Percentiles rank a stretch among this genome's conserved stretches.
phyloP scores from a whole-genome alignment of 192 early-diverging fungal genomes.

The Coemansia sp. region DNA sequence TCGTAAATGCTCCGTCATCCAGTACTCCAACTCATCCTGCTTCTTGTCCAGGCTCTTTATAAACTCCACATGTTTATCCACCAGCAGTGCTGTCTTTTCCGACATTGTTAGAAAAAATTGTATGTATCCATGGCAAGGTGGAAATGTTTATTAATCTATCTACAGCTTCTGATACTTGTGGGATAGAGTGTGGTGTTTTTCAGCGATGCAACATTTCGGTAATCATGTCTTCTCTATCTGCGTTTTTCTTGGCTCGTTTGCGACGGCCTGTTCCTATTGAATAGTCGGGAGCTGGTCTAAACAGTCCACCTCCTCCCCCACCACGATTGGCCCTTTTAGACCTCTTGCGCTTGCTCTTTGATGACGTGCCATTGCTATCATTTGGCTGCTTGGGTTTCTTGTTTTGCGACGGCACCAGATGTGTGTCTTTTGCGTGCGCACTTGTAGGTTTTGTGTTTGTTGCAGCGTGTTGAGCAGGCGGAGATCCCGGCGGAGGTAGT shows the following conservation, averaged over 20 bases:
- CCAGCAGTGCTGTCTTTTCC: neutral
- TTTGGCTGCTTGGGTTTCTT: too few species aligned
- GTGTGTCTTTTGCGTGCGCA: neutral
- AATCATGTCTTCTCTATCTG: slow-evolving; percentile 26
- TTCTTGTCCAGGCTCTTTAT: slow-evolving; percentile 74
- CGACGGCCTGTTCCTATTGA: neutral
- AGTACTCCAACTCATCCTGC: slow-evolving; percentile 88
- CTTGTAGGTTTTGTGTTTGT: neutral
- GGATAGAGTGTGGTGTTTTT: too few species aligned
- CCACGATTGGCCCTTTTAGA: too few species aligned
- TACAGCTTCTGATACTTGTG: too few species aligned
- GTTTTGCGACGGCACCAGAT: too few species aligned
- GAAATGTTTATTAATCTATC: too few species aligned
- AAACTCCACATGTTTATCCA: slow-evolving; percentile 69
- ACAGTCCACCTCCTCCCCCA: too few species aligned
- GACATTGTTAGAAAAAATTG: too few species aligned
- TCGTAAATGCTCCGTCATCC: slow-evolving; percentile 87
- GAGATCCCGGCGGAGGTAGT: neutral
- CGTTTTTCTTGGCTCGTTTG: neutral
- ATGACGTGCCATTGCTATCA: too few species aligned
- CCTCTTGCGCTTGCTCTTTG: too few species aligned
- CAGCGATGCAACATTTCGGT: slow-evolving; percentile 15
- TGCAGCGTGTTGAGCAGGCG: neutral
- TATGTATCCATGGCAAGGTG: too few species aligned
- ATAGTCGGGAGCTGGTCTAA: too few species aligned